Conservation (phyloP, 2,329 filamentous ascomycete genomes). For the Lachnellula arida region DNA sequence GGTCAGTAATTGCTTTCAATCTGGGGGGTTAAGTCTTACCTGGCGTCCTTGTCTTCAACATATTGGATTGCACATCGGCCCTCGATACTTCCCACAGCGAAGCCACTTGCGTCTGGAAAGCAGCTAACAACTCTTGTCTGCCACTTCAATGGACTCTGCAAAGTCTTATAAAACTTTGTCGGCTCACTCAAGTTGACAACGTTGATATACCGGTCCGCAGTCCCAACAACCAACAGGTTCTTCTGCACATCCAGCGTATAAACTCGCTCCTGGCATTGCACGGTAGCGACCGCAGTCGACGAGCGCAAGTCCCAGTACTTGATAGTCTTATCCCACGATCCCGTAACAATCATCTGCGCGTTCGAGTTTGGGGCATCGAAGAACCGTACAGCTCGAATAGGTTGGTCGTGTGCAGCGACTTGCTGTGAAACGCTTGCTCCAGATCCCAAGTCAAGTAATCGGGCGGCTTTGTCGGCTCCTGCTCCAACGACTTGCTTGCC, state of each 20-base stretch:
- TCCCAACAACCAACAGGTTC: conserved; percentile 84
- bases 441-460: conserved; percentile 75
- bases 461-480: conserved; percentile 86
- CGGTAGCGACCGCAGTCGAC: conserved; percentile 57
- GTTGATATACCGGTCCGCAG: conserved; percentile 94
- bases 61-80: conserved; percentile 98
- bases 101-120: conserved; percentile 87
- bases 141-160: conserved; percentile 96
- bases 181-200: conserved; percentile 88
- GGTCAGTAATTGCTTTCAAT: conserved; percentile 6
- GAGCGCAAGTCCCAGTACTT: conserved; percentile 83
- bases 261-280: conserved; percentile 70
- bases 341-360: conserved; percentile 81
- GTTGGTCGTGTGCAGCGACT: conserved; percentile 79
- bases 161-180: conserved; percentile 88
- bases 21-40: conserved; percentile 39
- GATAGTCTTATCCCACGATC: conserved; percentile 86
- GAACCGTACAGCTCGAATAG: conserved; percentile 74
- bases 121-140: conserved; percentile 94
- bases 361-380: conserved; percentile 61
- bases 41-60: conserved; percentile 89
- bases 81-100: conserved; percentile 94
- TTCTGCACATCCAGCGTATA: conserved; percentile 92
- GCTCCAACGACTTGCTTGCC: conserved; percentile 83
- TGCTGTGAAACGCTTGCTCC: conserved; percentile 58